Percentiles rank a stretch among this genome's conserved stretches.
phyloP scores from a whole-genome alignment of 2,329 filamentous ascomycete species.

The Parastagonospora avenae region DNA sequence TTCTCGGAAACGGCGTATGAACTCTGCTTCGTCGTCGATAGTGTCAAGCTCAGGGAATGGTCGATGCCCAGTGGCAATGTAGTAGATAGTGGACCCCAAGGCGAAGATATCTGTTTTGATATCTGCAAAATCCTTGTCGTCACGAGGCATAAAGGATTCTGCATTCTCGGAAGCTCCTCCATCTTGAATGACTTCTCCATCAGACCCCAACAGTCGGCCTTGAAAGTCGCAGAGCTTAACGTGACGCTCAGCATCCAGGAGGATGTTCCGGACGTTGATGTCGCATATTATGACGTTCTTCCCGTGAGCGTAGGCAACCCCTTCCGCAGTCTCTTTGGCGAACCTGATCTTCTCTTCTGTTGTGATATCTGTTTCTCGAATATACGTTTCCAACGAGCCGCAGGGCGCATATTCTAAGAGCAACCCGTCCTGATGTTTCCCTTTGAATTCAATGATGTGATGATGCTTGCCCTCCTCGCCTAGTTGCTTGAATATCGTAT shows the following conservation, averaged over 20 bases:
- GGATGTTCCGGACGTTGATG: slow-evolving; percentile 9
- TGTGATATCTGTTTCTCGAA: slow-evolving; percentile 1
- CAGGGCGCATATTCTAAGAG: slow-evolving; percentile 13
- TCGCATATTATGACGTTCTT: slow-evolving; percentile 16
- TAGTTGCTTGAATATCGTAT: slow-evolving; percentile 3
- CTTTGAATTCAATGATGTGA: slow-evolving; percentile 12
- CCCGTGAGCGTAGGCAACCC: slow-evolving; percentile 8
- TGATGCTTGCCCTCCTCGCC: slow-evolving; percentile 16
- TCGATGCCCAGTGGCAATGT: slow-evolving; percentile 18
- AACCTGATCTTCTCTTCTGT: slow-evolving; percentile 1
- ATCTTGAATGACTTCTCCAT: background rate
- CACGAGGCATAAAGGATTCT: slow-evolving; percentile 25
- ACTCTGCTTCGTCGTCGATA: slow-evolving; percentile 20
- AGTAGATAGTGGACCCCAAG: slow-evolving; percentile 26
- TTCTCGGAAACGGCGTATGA: slow-evolving; percentile 13
- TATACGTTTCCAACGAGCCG: slow-evolving; percentile 10
- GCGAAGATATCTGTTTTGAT: slow-evolving; percentile 28
- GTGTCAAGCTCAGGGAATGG: slow-evolving; percentile 23
- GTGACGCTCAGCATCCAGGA: slow-evolving; percentile 2
- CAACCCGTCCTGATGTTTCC: slow-evolving; percentile 12
- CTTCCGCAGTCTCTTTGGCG: slow-evolving; percentile 13
- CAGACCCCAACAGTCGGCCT: slow-evolving; percentile 10
- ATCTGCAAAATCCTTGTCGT: slow-evolving; percentile 13
- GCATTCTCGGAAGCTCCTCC: slow-evolving; percentile 18
- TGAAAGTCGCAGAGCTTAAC: slow-evolving; percentile 18